Base-by-base conservation (phyloP, 805 yeast genomes). In the Candida coleopterorum region DNA sequence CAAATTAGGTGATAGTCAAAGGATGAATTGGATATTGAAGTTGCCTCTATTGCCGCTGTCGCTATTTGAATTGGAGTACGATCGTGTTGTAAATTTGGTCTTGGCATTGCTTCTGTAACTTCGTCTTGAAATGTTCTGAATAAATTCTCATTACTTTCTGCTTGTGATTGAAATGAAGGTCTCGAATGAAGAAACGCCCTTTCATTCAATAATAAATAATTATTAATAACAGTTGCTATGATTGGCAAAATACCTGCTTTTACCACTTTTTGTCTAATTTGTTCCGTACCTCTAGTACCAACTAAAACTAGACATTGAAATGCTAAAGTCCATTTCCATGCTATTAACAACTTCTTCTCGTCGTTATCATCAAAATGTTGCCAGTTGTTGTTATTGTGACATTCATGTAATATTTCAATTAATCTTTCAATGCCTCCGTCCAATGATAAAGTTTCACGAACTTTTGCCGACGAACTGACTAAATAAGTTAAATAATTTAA, bases 281-380 rank as follows among this genome's bases (percentile, higher is more conserved):
- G 64, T 57, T 89, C 97, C 2, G 94, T 79, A 17, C 98, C 98
- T 47, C 97, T 72, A 1, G 97, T 88, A 10, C 97, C 96, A 14
- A 90, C 79, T 38, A 87, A 72, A 1, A 90, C 95, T 38, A 90
- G 64, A 55, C 97, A 89, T 64, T 90, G 98, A 53, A 93, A 79
- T 0, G 97, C 85, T 37, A 90, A 64, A 5, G 95, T 85, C 98
- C 98, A 90, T 63, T 90, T 90, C 96, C 96, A 90, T 0, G 95
- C 89, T n/a, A 83, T 69, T 44, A 86, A 67, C 18, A 79, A 72
- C 41, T 64, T 68, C 43, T 53, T 58, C 39, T 68, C 73, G 33
- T 57, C 53, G 42, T 59, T 60, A 43, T 60, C 56, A 21, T 60
- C 55, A 39, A 48, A 55, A 35, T 60, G 68, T 31, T 39, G 47